Base-by-base conservation (phyloP, 768 basidiomycete genomes). In the Suillus discolor region DNA sequence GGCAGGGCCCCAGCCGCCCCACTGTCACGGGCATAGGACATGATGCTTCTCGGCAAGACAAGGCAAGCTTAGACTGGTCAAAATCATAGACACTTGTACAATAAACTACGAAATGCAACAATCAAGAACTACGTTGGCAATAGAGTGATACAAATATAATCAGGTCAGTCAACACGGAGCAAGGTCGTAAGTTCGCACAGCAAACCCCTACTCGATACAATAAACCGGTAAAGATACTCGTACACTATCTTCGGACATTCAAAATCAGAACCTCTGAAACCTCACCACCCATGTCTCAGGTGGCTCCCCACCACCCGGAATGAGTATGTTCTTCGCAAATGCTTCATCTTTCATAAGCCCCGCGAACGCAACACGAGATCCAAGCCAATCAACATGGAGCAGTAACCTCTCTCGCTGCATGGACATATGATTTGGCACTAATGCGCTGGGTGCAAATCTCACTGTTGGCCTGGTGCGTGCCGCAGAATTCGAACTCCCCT, bases 371-470 rank as follows among this genome's bases (percentile, higher is more conserved):
- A 55, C 44, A 42, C 55, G 31, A 28, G 57, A 57, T 6, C 66
- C 66, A 15, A 64, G 63, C 66, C 66, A 66, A 23, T 66, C 66
- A 3, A 66, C 57, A 16, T 62, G 65, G 31, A 66, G 65, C 18
- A 66, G 25, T 1, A 25, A 12, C 18, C 6, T 4, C 5, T 38
- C 28, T 25, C 36, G 18, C 13, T 16, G 41, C 39, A 12, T 11
- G 18, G 12, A 16, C 28, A 28, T 31, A 9, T n/a, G 3, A 8
- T 54, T 11, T 13, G 3, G 3, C 16, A 8, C 47, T 34, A 6
- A 44, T 53, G 16, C 16, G 8, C 9, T 28, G 28, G 4, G 4
- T 53, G 20, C 28, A 34, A 7, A n/a, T 11, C 47, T 23, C 20
- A 4, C 12, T 5, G 13, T 25, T 12, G 1, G 13, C 36, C 41